Evolutionary conservation across 2,329 filamentous ascomycete genomes (phyloP), one percentile per base, ranked within the genome.

Genomic region (Daldinia sp.): DNA sequence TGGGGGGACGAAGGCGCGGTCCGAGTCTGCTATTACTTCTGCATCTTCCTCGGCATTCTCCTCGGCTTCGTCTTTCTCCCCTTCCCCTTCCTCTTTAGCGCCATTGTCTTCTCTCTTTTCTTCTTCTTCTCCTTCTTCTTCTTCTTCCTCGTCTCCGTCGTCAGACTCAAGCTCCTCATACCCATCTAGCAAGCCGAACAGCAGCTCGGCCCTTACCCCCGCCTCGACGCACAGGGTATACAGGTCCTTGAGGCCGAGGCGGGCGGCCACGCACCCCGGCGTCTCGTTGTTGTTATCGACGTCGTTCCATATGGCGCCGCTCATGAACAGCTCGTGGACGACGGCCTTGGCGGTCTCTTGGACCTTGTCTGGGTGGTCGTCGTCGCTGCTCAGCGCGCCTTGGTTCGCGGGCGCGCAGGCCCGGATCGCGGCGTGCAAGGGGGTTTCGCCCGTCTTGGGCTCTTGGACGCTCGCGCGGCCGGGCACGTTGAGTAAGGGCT

Each of bases 281-380:
- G 96, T 98, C 84, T 98, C 95, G 74, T 93, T 88, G 74, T 93
- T 91, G 72, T 85, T 82, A 79, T 98, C 93, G 63, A 98, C 84
- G 78, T 98, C 94, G 82, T 99, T 99, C 96, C 96, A 99, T 74
- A 98, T 98, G 10, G 93, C 96, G 35, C 96, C 96, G 73, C 92
- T 91, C 76, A 94, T 87, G 67, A 98, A 89, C 6, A 98, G 85
- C 76, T 96, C 88, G 73, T 88, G 87, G 4, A 98, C 83, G 0
- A 91, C 90, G 59, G 89, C 88, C 62, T 87, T 86, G 2, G 90
- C 92, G 42, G 87, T 87, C 53, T 90, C 87, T 35, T 92, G 79
- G 28, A 80, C 78, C 28, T 82, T 80, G 26, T 82, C 81, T 9
- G 20, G 20, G 1, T 78, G 78, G 2, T 79, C 78, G 2, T 76